Conservation (phyloP, 2,329 filamentous ascomycete species). For the Aspergillus ruber region DNA sequence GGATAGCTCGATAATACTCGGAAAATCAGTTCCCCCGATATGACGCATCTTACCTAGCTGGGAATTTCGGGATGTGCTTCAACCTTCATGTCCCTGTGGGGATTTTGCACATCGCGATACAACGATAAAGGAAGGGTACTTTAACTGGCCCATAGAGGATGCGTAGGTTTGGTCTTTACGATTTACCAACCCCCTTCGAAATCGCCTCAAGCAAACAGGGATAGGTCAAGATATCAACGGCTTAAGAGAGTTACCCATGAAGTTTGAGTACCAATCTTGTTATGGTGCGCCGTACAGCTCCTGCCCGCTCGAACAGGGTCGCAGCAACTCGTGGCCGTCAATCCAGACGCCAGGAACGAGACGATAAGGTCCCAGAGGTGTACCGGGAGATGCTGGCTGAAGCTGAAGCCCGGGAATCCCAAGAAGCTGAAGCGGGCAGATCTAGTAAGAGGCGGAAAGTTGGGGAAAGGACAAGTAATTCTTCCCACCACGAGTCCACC, state of each 20-base stretch:
- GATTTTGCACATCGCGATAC: too few species aligned
- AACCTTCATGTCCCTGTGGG: too few species aligned
- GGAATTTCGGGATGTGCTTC: not conserved
- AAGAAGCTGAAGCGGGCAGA: constrained; percentile 17
- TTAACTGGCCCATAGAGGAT: not conserved
- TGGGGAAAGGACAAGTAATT: constrained; percentile 17
- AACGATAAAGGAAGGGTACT: not conserved
- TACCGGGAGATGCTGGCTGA: constrained; percentile 40
- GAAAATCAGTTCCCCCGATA: constrained; percentile 2
- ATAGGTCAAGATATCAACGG: not conserved
- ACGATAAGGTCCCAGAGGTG: constrained; percentile 28
- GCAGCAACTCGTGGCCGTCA: constrained; percentile 7
- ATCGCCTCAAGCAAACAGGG: not conserved
- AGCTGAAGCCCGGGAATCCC: constrained; percentile 28
- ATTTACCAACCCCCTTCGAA: not conserved
- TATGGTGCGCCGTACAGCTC: constrained; percentile 16
- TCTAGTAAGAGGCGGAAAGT: constrained; percentile 36
- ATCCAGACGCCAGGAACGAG: constrained; percentile 6
- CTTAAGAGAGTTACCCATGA: not conserved
- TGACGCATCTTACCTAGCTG: constrained; percentile 5
- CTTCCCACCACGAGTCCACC: constrained; percentile 1
- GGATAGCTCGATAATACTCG: not conserved
- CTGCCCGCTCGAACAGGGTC: constrained; percentile 11
- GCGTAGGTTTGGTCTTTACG: not conserved
- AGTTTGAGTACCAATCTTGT: too few species aligned